phyloP scores from a whole-genome alignment of 495 filamentous ascomycete species.

The Neurospora hispaniola region DNA sequence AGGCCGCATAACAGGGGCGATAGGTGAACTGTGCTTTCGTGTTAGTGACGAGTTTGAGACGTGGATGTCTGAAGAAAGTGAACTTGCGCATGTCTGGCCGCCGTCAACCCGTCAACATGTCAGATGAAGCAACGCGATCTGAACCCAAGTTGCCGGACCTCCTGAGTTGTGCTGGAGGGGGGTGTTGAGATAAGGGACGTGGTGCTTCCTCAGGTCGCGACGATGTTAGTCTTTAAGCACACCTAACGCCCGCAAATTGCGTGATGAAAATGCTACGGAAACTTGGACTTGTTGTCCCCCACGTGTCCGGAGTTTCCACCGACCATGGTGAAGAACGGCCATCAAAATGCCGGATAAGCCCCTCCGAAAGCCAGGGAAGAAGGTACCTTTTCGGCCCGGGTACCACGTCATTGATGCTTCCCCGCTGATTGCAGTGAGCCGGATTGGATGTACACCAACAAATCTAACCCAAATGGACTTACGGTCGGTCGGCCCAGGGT shows the following conservation, averaged over 20 bases:
- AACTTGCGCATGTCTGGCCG: not conserved
- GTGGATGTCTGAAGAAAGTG: not conserved
- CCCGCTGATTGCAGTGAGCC: not conserved
- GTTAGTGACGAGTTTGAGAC: not conserved
- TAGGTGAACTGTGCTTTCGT: not conserved
- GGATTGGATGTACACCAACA: not conserved
- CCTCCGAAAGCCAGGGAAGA: too few species aligned
- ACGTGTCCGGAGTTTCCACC: not conserved
- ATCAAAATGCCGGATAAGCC: too few species aligned
- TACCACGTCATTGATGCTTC: not conserved
- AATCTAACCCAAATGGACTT: not conserved
- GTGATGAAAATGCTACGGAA: not conserved
- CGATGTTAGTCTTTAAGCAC: not conserved
- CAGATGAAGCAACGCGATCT: not conserved
- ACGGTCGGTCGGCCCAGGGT: not conserved
- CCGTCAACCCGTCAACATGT: not conserved
- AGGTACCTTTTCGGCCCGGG: too few species aligned
- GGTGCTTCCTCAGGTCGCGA: not conserved
- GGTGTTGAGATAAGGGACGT: not conserved
- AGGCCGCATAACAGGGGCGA: conserved; percentile 8
- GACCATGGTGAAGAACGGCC: not conserved
- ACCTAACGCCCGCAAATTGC: not conserved
- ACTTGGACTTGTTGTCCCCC: not conserved
- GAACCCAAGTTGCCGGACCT: not conserved
- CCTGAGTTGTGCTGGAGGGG: not conserved